Evolutionary conservation across 2,329 filamentous ascomycete genomes (phyloP), one percentile per base, ranked within the genome.

Genomic region (Peltaster fructicola): DNA sequence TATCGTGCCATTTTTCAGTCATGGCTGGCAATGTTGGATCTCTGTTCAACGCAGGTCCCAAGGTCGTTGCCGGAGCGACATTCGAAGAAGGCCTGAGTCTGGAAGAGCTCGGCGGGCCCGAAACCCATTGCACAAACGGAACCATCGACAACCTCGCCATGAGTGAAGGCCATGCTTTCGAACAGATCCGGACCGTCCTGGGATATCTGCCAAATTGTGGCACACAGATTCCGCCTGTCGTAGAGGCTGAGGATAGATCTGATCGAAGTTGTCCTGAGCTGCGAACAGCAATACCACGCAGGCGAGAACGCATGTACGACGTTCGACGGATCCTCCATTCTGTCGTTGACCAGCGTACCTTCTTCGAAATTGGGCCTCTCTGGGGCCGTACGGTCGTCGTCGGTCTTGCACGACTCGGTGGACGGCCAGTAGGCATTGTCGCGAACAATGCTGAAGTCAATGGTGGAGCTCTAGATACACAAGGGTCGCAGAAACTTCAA

Each of bases 71-170:
- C 23, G 51, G 39, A 24, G 69, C 69, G 2, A 74, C 68, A 0
- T 73, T 72, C 34, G 68, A 73, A 40, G 69, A 73, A 48, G 68
- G 60, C 0, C 44, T 73, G 3, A 59, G 53, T 4, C 62, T 70
- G 23, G 57, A 57, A 8, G 65, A 72, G 33, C 51, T 73, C 0
- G 68, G 69, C 3, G 69, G 69, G 0, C 65, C 68, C 0, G 49
- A 48, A 11, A 61, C 73, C 44, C 68, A 74, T 38, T 71, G 66
- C 36, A 65, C 63, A 1, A 74, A 74, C 30, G 69, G 69, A 0
- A 74, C 68, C 0, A 71, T 73, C 23, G 69, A 74, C 31, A 74
- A 73, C 26, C 50, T 72, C 3, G 68, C 68, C 0, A 52, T 56
- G 4, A 60, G 68, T 30, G 68, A 74, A 41, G 52, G 53, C n/a